These are phyloP conservation scores for Neurospora terricola DNA, from an alignment of 495 filamentous ascomycete genomes.

Conservation along the genomic window DNA sequence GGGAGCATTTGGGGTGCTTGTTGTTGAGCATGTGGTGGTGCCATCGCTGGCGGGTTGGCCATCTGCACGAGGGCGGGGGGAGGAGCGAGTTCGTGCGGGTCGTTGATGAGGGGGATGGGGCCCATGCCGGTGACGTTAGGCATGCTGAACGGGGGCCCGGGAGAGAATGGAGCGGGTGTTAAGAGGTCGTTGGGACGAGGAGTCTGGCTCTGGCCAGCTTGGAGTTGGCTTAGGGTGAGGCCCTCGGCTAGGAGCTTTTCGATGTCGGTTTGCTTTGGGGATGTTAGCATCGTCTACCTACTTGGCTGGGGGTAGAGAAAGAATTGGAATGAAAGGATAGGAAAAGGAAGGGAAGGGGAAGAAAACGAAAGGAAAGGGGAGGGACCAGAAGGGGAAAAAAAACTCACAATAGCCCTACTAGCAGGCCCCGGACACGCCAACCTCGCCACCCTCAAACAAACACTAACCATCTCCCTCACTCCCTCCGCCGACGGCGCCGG, in stretches of 20 bases:
- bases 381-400: background rate
- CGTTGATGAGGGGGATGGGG: background rate
- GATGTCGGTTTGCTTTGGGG: slow-evolving; percentile 31
- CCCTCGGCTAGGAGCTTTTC: slow-evolving; percentile 33
- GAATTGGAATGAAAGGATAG: background rate
- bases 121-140: background rate
- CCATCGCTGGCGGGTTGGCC: background rate
- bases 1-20: background rate
- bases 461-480: slow-evolving; percentile 17
- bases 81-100: background rate
- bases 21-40: slow-evolving; percentile 4
- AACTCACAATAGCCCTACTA: slow-evolving; percentile 31
- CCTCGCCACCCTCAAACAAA: slow-evolving; percentile 19
- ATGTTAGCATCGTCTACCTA: slow-evolving; percentile 4
- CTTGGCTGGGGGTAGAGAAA: background rate
- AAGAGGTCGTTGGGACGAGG: background rate
- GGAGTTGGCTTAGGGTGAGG: slow-evolving; percentile 5
- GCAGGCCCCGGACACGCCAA: slow-evolving; percentile 23
- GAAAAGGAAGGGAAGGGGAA: background rate
- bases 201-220: slow-evolving; percentile 6
- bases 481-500: slow-evolving; percentile 17
- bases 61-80: too few species aligned
- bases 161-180: background rate
- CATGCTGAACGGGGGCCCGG: background rate
- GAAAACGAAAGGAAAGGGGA: background rate